A percentile compares a stretch with the other conserved stretches of the same genome.
Conservation (phyloP, 2,329 filamentous ascomycete species). For the Aspergillus caelatus region DNA sequence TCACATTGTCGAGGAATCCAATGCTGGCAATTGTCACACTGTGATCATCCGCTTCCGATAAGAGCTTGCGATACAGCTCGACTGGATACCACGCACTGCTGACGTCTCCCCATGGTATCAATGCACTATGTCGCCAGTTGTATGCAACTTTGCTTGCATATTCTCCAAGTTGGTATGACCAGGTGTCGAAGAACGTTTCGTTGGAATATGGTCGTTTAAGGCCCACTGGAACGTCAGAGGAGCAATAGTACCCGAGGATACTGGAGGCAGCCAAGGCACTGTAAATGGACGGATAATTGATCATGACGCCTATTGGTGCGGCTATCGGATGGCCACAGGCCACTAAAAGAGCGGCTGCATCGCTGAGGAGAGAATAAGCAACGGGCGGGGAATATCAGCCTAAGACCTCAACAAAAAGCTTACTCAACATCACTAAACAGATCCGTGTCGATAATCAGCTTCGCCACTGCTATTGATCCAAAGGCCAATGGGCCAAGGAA, state of each 20-base stretch:
- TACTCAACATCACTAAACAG: constrained; percentile 13
- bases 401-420: neutral
- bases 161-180: constrained; percentile 1
- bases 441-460: constrained; percentile 12
- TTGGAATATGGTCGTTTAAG: neutral
- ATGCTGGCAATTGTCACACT: constrained; percentile 13
- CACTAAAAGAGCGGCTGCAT: constrained; percentile 9
- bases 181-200: constrained; percentile 9
- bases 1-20: constrained; percentile 13
- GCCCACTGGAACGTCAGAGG: neutral
- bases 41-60: neutral
- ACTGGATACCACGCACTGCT: constrained; percentile 6
- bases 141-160: constrained; percentile 12
- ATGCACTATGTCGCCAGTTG: constrained; percentile 1
- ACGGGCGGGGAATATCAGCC: neutral
- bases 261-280: constrained; percentile 7
- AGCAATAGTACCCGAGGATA: constrained; percentile 9
- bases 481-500: neutral
- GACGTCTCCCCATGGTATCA: constrained; percentile 1
- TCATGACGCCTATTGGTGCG: neutral
- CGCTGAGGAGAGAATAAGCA: neutral
- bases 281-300: constrained; percentile 12
- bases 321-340: neutral
- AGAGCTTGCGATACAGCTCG: constrained; percentile 2
- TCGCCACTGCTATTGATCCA: neutral